A percentile compares a stretch with the other conserved stretches of the same genome.
phyloP scores from a whole-genome alignment of 1,284 basidiomycete genomes.

The Tilletiaria anomala region DNA sequence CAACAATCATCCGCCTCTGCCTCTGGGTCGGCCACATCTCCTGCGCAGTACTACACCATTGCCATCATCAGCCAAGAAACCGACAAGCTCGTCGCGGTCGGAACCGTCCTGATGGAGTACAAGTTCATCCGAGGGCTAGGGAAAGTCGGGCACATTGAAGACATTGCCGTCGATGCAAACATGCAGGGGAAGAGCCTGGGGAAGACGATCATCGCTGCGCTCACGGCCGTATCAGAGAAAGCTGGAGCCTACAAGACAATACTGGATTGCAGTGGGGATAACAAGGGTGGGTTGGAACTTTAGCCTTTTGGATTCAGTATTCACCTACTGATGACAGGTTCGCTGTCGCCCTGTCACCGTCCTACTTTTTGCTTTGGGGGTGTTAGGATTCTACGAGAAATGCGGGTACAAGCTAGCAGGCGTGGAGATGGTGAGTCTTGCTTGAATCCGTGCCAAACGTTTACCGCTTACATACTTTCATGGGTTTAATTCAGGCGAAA shows the following conservation, averaged over 20 bases:
- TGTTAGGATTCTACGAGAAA: slow-evolving; percentile 82
- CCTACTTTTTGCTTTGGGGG: slow-evolving; percentile 6
- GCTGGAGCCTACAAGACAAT: slow-evolving; percentile 86
- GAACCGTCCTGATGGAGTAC: slow-evolving; percentile 71
- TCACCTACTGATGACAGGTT: background rate
- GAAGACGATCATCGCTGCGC: slow-evolving; percentile 65
- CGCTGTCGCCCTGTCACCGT: background rate
- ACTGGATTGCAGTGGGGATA: slow-evolving; percentile 78
- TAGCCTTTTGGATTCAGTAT: background rate
- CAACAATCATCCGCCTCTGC: background rate
- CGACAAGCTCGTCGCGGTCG: slow-evolving; percentile 70
- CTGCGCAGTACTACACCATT: slow-evolving; percentile 56
- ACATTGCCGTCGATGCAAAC: slow-evolving; percentile 76
- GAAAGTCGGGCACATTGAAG: slow-evolving; percentile 84
- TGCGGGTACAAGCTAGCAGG: slow-evolving; percentile 51
- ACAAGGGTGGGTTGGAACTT: slow-evolving; percentile 58
- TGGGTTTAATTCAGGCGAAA: no score
- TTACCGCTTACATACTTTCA: no score
- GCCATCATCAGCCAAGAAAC: slow-evolving; percentile 63
- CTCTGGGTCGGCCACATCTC: slow-evolving; percentile 4
- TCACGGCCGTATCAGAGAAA: slow-evolving; percentile 58
- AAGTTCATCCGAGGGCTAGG: slow-evolving; percentile 77
- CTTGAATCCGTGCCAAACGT: no score
- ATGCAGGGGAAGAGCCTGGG: slow-evolving; percentile 85
- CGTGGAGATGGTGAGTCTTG: slow-evolving; percentile 29